Conservation (phyloP, 495 filamentous ascomycete genomes). For the Bathelium albidoporum region DNA sequence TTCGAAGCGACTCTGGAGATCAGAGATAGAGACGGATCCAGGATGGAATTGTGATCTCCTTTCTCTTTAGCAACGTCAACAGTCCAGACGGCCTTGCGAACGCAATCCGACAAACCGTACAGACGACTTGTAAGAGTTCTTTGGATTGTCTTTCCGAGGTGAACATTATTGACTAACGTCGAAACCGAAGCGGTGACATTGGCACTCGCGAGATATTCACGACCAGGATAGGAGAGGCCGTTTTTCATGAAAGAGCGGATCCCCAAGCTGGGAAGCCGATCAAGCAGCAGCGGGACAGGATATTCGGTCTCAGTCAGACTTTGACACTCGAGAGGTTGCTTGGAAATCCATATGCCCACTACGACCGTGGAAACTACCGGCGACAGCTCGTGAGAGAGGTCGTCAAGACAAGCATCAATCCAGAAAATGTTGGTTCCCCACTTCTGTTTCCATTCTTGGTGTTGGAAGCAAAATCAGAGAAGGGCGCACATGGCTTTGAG, state of each 20-base stretch:
- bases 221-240: slow-evolving; percentile 1
- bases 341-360: slow-evolving; percentile 1
- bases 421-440: slow-evolving; percentile 4
- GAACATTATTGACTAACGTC: neutral
- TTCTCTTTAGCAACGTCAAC: slow-evolving; percentile 4
- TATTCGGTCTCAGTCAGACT: slow-evolving; percentile 3
- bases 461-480: slow-evolving; percentile 17
- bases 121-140: slow-evolving; percentile 8
- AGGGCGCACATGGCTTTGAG: slow-evolving; percentile 11
- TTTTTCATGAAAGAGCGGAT: neutral
- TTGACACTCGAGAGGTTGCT: neutral
- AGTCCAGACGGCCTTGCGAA: slow-evolving; percentile 1
- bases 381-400: neutral
- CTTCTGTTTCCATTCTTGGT: slow-evolving; percentile 19
- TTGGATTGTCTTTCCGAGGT: neutral
- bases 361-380: neutral
- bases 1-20: slow-evolving; percentile 13
- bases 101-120: slow-evolving; percentile 8
- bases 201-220: slow-evolving; percentile 8
- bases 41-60: neutral
- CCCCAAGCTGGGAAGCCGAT: neutral
- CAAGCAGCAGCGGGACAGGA: slow-evolving; percentile 3
- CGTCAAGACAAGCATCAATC: slow-evolving; percentile 3
- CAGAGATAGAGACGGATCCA: slow-evolving; percentile 9
- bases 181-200: slow-evolving; percentile 1